A percentile compares a stretch with the other conserved stretches of the same genome.
Evolutionary conservation across 345 rosid genomes (phyloP).

Genomic region (Microcos paniculata): DNA sequence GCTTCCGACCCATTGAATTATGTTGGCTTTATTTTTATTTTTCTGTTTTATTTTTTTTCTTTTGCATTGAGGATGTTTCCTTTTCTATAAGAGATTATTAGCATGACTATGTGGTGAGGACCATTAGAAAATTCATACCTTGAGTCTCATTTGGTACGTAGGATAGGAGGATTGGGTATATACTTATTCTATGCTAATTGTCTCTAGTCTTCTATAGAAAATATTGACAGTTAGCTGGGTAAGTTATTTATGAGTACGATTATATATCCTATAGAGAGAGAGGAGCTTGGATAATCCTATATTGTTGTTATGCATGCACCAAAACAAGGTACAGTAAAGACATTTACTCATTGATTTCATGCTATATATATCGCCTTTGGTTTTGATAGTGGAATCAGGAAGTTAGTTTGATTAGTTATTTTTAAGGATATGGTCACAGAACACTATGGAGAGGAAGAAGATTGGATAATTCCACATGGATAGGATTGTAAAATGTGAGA

Average conservation of each 20-base stretch:
- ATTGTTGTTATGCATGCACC: background rate
- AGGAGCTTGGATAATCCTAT: background rate
- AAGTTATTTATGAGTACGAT: background rate
- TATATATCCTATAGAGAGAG: background rate
- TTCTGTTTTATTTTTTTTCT: background rate
- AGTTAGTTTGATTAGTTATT: background rate
- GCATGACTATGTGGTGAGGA: background rate
- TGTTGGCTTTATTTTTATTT: background rate
- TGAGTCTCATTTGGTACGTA: background rate
- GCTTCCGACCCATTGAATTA: background rate
- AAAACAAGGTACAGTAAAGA: background rate
- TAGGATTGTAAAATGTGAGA: background rate
- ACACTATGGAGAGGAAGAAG: background rate
- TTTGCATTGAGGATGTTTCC: background rate
- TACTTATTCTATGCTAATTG: background rate
- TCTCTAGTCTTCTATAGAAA: background rate
- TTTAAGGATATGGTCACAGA: background rate
- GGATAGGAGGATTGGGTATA: background rate
- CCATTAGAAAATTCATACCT: background rate
- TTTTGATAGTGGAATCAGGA: background rate
- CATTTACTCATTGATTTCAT: background rate
- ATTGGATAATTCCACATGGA: background rate
- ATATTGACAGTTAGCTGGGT: background rate
- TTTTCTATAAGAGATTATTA: background rate
- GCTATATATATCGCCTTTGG: background rate